A percentile compares a stretch with the other conserved stretches of the same genome.
Evolutionary conservation across 163 green algal species (phyloP).

Genomic region (Volvox carteri): DNA sequence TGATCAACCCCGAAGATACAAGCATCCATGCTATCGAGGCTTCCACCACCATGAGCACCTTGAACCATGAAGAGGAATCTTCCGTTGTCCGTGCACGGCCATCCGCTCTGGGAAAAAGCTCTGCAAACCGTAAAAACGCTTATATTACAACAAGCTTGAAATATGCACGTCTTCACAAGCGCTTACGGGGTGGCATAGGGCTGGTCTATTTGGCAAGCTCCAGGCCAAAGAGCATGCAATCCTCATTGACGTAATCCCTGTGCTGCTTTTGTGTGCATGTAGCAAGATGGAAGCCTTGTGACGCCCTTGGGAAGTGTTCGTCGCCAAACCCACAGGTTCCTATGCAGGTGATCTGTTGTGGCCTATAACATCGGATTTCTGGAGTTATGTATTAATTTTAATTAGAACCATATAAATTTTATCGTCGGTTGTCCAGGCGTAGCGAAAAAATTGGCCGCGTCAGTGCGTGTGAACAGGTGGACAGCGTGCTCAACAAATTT

Average conservation of each 20-base stretch:
- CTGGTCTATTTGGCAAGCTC: not conserved
- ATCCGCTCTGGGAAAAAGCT: not conserved
- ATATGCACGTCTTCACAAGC: not conserved
- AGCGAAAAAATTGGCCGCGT: no score
- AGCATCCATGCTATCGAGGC: slow-evolving; percentile 78
- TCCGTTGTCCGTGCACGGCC: not conserved
- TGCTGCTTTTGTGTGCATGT: not conserved
- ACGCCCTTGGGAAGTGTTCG: not conserved
- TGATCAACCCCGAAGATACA: slow-evolving; percentile 81
- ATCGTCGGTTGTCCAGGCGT: no score
- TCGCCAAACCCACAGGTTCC: not conserved
- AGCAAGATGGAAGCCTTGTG: not conserved
- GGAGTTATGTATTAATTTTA: no score
- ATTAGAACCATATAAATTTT: no score
- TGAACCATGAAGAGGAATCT: not conserved
- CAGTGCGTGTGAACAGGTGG: no score
- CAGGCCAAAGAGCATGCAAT: not conserved
- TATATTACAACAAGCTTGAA: not conserved
- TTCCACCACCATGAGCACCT: slow-evolving; percentile 54
- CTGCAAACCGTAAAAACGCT: not conserved
- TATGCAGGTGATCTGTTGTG: no score
- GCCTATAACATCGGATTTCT: no score
- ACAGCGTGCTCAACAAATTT: no score
- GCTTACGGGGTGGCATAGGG: slow-evolving; percentile 13
- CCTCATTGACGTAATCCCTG: not conserved